Evolutionary conservation across 2,329 filamentous ascomycete genomes (phyloP).

Genomic region (Aureobasidium sp.): DNA sequence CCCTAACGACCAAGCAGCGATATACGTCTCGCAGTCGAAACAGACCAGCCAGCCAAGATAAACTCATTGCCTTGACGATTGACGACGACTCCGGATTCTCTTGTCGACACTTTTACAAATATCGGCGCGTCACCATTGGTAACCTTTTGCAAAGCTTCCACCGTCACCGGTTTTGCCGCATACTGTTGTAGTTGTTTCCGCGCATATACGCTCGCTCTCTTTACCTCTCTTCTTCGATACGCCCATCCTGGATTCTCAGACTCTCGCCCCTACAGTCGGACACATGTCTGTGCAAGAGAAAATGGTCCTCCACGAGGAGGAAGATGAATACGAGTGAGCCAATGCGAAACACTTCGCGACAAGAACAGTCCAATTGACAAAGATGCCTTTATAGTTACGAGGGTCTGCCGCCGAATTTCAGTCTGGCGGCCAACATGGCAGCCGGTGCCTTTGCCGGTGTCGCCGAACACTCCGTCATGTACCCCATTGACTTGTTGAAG

Average conservation of each 20-base stretch:
- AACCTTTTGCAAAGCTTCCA: slow-evolving; percentile 20
- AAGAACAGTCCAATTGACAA: slow-evolving; percentile 21
- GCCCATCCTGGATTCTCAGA: slow-evolving; percentile 23
- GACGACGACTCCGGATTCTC: slow-evolving; percentile 2
- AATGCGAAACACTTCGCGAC: not conserved
- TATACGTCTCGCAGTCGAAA: slow-evolving; percentile 13
- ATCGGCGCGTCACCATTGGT: slow-evolving; percentile 15
- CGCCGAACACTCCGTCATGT: slow-evolving; percentile 99
- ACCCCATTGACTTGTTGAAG: slow-evolving; percentile 98
- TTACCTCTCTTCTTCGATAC: not conserved
- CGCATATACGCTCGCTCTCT: not conserved
- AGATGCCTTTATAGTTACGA: slow-evolving; percentile 72
- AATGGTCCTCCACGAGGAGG: slow-evolving; percentile 38
- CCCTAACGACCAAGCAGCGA: not conserved
- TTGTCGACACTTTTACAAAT: slow-evolving; percentile 11
- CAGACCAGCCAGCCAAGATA: not conserved
- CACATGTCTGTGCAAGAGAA: slow-evolving; percentile 37
- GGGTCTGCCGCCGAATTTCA: slow-evolving; percentile 94
- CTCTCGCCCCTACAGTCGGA: slow-evolving; percentile 22
- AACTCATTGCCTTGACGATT: not conserved
- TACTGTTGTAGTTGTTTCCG: not conserved
- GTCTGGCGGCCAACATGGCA: slow-evolving; percentile 92
- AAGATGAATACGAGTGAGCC: slow-evolving; percentile 35
- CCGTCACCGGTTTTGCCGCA: slow-evolving; percentile 14
- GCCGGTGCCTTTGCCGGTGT: slow-evolving; percentile 98